Percentiles rank a stretch among this genome's conserved stretches.
Conservation (phyloP, 75 land plant genomes). For the Pseudotsuga menziesii region DNA sequence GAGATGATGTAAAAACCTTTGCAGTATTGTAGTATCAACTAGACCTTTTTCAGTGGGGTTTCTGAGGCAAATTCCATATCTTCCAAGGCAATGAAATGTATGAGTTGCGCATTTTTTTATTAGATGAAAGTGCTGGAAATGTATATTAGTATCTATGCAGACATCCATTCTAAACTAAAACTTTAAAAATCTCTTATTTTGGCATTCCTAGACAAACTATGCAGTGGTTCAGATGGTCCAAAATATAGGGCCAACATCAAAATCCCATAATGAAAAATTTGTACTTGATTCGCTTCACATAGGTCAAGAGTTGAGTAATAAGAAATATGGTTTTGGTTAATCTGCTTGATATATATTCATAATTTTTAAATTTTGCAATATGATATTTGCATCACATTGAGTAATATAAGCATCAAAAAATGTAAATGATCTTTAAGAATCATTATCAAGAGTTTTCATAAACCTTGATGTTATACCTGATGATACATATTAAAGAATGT, state of each 20-base stretch:
- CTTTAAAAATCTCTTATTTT: neutral
- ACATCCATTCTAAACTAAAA: neutral
- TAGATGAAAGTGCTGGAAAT: neutral
- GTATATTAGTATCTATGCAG: neutral
- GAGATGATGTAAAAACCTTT: neutral
- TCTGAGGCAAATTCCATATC: neutral
- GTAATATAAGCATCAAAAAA: neutral
- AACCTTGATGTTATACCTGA: neutral
- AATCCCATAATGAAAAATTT: neutral
- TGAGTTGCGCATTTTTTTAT: neutral
- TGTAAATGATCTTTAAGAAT: neutral
- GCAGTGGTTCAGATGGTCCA: neutral
- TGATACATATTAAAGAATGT: neutral
- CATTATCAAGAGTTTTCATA: neutral
- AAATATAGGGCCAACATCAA: neutral
- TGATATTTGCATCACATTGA: neutral
- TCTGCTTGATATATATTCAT: neutral
- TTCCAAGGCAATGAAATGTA: neutral
- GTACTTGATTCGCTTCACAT: neutral
- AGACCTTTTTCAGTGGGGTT: neutral
- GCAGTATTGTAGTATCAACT: neutral
- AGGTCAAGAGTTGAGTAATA: slow-evolving; percentile 2
- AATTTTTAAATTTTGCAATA: too few relatives aligned
- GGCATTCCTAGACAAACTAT: neutral
- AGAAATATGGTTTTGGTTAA: neutral